phyloP scores from a whole-genome alignment of 192 early-diverging fungal species.

The Phlyctochytrium planicorne region DNA sequence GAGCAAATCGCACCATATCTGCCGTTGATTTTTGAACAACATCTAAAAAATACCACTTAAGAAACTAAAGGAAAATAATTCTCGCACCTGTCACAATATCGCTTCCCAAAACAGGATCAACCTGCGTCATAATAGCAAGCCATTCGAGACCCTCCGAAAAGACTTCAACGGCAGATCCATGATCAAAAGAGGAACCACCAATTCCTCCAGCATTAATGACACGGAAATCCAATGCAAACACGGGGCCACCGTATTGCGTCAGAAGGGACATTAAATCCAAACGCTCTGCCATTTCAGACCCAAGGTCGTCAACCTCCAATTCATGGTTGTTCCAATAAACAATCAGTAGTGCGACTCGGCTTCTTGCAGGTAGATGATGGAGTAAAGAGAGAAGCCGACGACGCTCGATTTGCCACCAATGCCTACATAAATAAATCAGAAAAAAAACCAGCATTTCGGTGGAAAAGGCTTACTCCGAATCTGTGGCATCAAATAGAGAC shows the following conservation, averaged over 20 bases:
- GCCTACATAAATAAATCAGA: neutral
- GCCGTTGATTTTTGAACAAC: conserved; percentile 1
- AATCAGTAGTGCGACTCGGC: conserved; percentile 9
- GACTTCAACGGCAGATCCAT: conserved; percentile 1
- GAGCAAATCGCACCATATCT: conserved; percentile 16
- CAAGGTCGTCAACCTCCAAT: conserved; percentile 1
- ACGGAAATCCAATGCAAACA: conserved; percentile 17
- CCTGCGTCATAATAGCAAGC: conserved; percentile 4
- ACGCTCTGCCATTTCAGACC: neutral
- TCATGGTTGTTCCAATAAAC: neutral
- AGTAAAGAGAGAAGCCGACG: conserved; percentile 12
- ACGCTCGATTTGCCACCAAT: conserved; percentile 22
- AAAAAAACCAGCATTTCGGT: too few species aligned
- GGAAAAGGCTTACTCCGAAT: too few species aligned
- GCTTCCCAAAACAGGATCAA: neutral
- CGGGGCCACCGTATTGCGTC: conserved; percentile 12
- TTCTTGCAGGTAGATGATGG: conserved; percentile 6
- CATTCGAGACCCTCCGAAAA: conserved; percentile 6
- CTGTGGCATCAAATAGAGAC: too few species aligned
- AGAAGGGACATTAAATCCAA: conserved; percentile 16
- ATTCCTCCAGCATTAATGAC: too few species aligned
- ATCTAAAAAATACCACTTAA: conserved; percentile 2
- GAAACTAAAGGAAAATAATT: neutral
- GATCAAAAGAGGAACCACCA: conserved; percentile 2
- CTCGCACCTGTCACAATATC: conserved; percentile 12